phyloP scores from a whole-genome alignment of 768 basidiomycete genomes.

The Amanita subjunquillea region DNA sequence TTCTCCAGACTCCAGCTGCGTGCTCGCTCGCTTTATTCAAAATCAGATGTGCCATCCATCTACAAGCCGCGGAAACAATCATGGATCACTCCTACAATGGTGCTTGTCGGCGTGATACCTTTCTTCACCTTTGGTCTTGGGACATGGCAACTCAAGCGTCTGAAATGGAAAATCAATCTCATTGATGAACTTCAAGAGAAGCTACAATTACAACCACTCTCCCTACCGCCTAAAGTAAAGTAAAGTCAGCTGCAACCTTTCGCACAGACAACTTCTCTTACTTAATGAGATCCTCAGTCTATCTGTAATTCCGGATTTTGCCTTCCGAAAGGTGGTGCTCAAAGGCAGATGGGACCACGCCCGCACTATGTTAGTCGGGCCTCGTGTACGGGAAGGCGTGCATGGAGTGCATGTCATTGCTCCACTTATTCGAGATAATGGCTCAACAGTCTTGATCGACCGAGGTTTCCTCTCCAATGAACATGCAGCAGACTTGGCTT shows the following conservation, averaged over 20 bases:
- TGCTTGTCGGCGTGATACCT: slow-evolving; percentile 77
- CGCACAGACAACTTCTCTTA: slow-evolving; percentile 13
- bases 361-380: slow-evolving; percentile 73
- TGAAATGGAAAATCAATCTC: slow-evolving; percentile 90
- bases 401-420: slow-evolving; percentile 85
- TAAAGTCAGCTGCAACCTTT: slow-evolving; percentile 56
- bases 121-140: slow-evolving; percentile 86
- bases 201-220: slow-evolving; percentile 66
- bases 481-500: slow-evolving; percentile 17
- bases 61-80: slow-evolving; percentile 53
- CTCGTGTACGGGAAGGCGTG: slow-evolving; percentile 80
- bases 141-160: slow-evolving; percentile 86
- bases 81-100: slow-evolving; percentile 59
- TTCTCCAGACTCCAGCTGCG: not conserved
- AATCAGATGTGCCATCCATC: slow-evolving; percentile 25
- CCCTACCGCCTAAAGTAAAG: slow-evolving; percentile 82
- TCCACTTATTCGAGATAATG: slow-evolving; percentile 71
- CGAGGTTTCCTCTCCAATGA: slow-evolving; percentile 79
- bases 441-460: slow-evolving; percentile 83
- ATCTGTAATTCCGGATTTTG: slow-evolving; percentile 76
- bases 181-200: slow-evolving; percentile 94
- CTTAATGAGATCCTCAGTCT: slow-evolving; percentile 26
- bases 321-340: slow-evolving; percentile 76
- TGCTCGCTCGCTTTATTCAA: not conserved
- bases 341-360: slow-evolving; percentile 72